phyloP scores from a whole-genome alignment of 1,284 basidiomycete species.

The Rhodotorula sp. region DNA sequence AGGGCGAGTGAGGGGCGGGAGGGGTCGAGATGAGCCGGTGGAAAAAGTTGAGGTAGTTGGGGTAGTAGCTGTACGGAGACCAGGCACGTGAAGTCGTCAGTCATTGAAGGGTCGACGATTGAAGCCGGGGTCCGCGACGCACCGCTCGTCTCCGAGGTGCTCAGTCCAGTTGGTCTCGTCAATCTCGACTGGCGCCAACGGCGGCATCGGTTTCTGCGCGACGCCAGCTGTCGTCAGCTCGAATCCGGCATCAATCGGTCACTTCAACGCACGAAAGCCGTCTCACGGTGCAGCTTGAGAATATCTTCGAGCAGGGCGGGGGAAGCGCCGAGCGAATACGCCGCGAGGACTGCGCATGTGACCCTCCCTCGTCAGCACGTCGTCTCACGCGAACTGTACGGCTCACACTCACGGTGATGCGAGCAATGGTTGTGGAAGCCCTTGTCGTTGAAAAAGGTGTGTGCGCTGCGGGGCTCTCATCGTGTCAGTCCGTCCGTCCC shows the following conservation, averaged over 20 bases:
- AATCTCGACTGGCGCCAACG: conserved; percentile 31
- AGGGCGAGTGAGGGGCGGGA: conserved; percentile 10
- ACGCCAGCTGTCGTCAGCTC: too few species aligned
- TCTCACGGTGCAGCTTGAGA: conserved; percentile 32
- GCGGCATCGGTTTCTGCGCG: conserved; percentile 40
- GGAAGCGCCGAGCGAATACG: conserved; percentile 42
- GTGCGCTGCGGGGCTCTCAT: conserved; percentile 23
- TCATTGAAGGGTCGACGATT: too few species aligned
- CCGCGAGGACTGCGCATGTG: conserved; percentile 34
- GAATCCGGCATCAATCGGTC: too few species aligned
- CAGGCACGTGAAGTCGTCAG: background rate
- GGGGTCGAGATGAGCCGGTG: conserved; percentile 29
- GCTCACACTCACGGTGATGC: conserved; percentile 27
- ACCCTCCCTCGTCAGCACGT: background rate
- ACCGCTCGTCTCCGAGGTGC: conserved; percentile 41
- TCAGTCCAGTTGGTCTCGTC: conserved; percentile 41
- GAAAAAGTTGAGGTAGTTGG: conserved; percentile 43
- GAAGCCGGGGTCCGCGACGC: background rate
- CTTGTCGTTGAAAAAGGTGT: conserved; percentile 41
- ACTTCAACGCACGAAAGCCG: conserved; percentile 6
- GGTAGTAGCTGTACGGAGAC: conserved; percentile 35
- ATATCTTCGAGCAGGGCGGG: conserved; percentile 38
- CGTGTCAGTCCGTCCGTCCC: background rate
- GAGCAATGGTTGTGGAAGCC: conserved; percentile 44
- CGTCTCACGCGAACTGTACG: too few species aligned